phyloP scores from a whole-genome alignment of 176 grass and related monocot species.

The Carex myosuroides region DNA sequence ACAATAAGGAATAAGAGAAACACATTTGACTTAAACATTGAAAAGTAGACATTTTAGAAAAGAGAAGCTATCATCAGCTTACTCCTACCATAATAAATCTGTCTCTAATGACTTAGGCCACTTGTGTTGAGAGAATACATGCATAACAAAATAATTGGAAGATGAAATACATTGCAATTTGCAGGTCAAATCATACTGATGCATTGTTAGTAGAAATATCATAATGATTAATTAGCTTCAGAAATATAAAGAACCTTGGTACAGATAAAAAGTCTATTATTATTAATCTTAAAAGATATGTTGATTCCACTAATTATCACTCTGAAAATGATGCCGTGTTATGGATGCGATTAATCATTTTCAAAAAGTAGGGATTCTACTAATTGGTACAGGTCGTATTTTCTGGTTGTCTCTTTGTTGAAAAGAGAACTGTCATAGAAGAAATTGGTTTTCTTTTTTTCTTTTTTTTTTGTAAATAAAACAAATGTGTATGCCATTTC shows the following conservation, averaged over 20 bases:
- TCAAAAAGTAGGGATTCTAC: background rate
- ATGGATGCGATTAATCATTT: background rate
- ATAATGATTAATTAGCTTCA: background rate
- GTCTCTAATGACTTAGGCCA: conserved; percentile 82
- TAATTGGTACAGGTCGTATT: too few relatives aligned
- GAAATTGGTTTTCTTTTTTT: too few relatives aligned
- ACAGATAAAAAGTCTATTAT: background rate
- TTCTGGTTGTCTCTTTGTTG: too few relatives aligned
- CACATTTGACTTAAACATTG: background rate
- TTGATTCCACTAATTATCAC: background rate
- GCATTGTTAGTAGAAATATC: background rate
- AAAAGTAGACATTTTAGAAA: background rate
- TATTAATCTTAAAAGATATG: background rate
- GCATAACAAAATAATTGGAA: background rate
- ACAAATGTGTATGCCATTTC: too few relatives aligned
- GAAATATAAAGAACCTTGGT: background rate
- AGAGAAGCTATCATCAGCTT: background rate
- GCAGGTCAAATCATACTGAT: background rate
- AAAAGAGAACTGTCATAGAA: too few relatives aligned
- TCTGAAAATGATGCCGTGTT: background rate
- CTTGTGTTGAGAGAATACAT: conserved; percentile 67
- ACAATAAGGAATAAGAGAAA: conserved; percentile 17
- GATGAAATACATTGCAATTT: background rate
- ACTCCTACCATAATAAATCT: conserved; percentile 77
- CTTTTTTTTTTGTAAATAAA: too few relatives aligned